phyloP scores from a whole-genome alignment of 108 stramenopile genomes.

The Bacterosira constricta region DNA sequence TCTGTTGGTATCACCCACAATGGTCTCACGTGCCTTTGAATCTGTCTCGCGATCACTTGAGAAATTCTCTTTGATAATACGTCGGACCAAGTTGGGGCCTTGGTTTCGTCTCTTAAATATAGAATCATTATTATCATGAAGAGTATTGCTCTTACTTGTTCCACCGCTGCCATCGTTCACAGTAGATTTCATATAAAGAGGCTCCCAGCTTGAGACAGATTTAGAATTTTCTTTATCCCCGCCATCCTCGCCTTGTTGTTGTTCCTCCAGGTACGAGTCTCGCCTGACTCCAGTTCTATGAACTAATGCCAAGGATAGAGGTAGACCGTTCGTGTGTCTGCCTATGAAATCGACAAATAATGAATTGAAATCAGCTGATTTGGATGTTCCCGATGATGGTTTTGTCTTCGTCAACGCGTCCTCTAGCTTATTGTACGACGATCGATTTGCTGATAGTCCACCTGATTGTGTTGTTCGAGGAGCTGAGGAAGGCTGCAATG shows the following conservation, averaged over 20 bases:
- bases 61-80: no score
- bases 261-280: neutral
- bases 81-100: no score
- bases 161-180: neutral
- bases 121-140: no score
- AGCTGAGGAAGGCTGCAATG: neutral
- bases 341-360: slow-evolving; percentile 19
- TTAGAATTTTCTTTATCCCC: neutral
- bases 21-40: no score
- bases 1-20: no score
- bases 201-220: slow-evolving; percentile 20
- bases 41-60: no score
- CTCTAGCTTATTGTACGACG: slow-evolving; percentile 3
- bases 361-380: slow-evolving; percentile 11
- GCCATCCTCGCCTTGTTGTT: neutral
- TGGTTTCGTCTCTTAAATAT: no score
- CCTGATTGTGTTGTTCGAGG: neutral
- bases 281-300: neutral
- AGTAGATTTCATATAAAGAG: slow-evolving; percentile 34
- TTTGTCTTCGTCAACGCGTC: neutral
- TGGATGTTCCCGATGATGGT: neutral
- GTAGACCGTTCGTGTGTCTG: slow-evolving; percentile 1
- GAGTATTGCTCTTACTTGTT: no score
- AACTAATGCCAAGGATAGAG: slow-evolving; percentile 27
- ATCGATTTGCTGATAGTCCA: neutral